Base-by-base conservation (phyloP, 1,139 yeast species). In the Yamadazyma mexicana region DNA sequence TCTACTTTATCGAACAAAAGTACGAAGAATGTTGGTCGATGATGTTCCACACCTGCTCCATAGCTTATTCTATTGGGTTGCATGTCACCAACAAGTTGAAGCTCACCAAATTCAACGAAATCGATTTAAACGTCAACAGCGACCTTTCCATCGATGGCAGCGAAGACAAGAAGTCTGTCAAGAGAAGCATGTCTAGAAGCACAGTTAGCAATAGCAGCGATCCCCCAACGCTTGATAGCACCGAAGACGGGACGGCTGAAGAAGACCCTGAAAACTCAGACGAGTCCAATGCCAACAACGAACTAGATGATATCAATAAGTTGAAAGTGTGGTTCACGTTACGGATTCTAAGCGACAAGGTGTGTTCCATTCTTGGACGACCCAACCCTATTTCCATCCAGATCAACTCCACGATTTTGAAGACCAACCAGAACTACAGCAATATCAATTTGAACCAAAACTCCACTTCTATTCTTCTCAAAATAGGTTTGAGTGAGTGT, bases 311-410 rank as follows among this genome's bases (percentile, higher is more conserved):
- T 43, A 49, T 66, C 11, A 49, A 50, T 8, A 61, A 73, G 40
- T 66, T 72, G 26, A 68, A 75, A 36, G 64, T 75, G 3, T 76
- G 80, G 78, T 72, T 73, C 45, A 75, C 77, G 1, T 61, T 76
- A 40, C 70, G 75, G 43, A 65, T 69, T 41, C 55, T 74, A 20
- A 62, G 73, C 10, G 76, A 79, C 1, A 74, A 74, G 30, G 55
- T 76, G 10, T 75, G 81, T 51, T 72, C 79, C 0, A 71, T 75
- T 5, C 58, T 77, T 28, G 81, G 81, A 3, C 59, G 82, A 45
- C 81, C 82, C 9, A 76, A 75, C 46, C 82, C 82, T 1, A 75
- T 77, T 5, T 71, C 78, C 10, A 68, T 76, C 40, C 72, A 75
- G 45, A 70, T 75, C 29, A 72, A 71, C 46, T 69, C 69, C 23